Percentiles rank a stretch among this genome's conserved stretches.
Evolutionary conservation across 2,329 filamentous ascomycete genomes (phyloP).

Genomic region (Fusarium sp.): DNA sequence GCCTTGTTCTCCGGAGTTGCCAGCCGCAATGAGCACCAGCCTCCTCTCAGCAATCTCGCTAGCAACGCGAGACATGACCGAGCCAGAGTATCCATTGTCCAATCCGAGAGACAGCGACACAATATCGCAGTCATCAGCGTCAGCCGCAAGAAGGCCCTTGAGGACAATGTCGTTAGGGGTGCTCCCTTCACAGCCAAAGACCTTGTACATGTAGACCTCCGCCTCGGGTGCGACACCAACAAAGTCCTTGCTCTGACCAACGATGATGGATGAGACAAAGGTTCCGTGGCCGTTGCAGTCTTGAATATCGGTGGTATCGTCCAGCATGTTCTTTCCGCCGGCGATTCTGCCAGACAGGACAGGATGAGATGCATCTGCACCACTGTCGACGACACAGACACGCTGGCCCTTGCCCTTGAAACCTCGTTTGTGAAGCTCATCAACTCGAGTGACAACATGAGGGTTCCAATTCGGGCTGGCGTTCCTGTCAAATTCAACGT

Average conservation of each 20-base stretch:
- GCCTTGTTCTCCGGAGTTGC: slow-evolving; percentile 17
- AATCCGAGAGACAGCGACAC: neutral
- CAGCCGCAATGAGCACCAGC: slow-evolving; percentile 22
- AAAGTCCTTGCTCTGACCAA: slow-evolving; percentile 21
- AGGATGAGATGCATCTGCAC: slow-evolving; percentile 25
- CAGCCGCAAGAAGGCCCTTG: slow-evolving; percentile 34
- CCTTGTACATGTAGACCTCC: slow-evolving; percentile 40
- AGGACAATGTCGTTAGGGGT: slow-evolving; percentile 35
- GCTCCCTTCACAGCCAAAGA: slow-evolving; percentile 31
- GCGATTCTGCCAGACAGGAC: slow-evolving; percentile 25
- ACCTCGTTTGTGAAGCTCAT: slow-evolving; percentile 28
- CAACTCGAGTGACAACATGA: slow-evolving; percentile 23
- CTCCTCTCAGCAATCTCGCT: slow-evolving; percentile 14
- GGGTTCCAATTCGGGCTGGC: slow-evolving; percentile 27
- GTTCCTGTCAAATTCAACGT: slow-evolving; percentile 9
- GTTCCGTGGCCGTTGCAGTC: slow-evolving; percentile 37
- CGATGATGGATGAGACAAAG: slow-evolving; percentile 27
- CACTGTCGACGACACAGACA: slow-evolving; percentile 36
- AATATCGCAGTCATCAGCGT: slow-evolving; percentile 28
- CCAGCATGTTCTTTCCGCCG: slow-evolving; percentile 33
- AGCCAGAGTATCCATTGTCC: neutral
- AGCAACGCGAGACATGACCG: neutral
- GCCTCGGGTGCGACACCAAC: slow-evolving; percentile 34
- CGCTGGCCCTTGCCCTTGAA: slow-evolving; percentile 32
- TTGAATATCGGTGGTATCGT: slow-evolving; percentile 13